phyloP scores from a whole-genome alignment of 768 basidiomycete genomes.

The Suillus occidentalis region DNA sequence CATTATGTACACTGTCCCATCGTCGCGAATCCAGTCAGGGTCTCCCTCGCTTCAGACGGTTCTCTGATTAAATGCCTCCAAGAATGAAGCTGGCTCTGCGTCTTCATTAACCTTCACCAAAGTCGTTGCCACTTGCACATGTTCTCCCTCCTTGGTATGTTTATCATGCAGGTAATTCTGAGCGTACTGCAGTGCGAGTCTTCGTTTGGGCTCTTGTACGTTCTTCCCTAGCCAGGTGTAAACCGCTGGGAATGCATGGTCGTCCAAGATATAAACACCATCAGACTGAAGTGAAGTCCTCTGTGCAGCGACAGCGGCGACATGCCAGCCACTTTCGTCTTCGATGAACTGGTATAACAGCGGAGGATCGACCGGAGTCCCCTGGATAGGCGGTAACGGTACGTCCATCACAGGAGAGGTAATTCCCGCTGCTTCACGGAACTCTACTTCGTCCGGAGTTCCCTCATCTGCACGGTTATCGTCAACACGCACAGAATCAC shows the following conservation, averaged over 20 bases:
- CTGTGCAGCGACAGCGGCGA: slow-evolving; percentile 35
- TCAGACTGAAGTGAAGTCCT: slow-evolving; percentile 41
- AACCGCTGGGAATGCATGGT: slow-evolving; percentile 42
- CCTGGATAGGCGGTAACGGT: slow-evolving; percentile 12
- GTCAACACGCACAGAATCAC: neutral
- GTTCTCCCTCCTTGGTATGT: slow-evolving; percentile 18
- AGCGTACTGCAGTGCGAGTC: slow-evolving; percentile 53
- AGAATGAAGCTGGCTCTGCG: slow-evolving; percentile 49
- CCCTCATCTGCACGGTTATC: slow-evolving; percentile 46
- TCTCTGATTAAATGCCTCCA: slow-evolving; percentile 13
- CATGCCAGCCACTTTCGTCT: slow-evolving; percentile 38
- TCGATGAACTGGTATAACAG: slow-evolving; percentile 47
- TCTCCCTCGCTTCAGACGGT: neutral
- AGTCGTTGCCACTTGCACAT: slow-evolving; percentile 19
- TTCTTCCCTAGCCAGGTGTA: slow-evolving; percentile 60
- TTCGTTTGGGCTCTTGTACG: slow-evolving; percentile 47
- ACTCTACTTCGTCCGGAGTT: slow-evolving; percentile 43
- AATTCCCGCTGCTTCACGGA: slow-evolving; percentile 49
- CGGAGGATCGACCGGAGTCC: slow-evolving; percentile 16
- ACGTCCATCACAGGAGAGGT: slow-evolving; percentile 17
- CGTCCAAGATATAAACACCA: slow-evolving; percentile 55
- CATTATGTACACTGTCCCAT: neutral
- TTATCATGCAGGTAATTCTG: slow-evolving; percentile 51
- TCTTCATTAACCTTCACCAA: slow-evolving; percentile 36
- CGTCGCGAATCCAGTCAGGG: neutral